These are phyloP conservation scores for Ogataea thermomethanolica DNA, from an alignment of 805 yeast genomes.

Conservation along the genomic window DNA sequence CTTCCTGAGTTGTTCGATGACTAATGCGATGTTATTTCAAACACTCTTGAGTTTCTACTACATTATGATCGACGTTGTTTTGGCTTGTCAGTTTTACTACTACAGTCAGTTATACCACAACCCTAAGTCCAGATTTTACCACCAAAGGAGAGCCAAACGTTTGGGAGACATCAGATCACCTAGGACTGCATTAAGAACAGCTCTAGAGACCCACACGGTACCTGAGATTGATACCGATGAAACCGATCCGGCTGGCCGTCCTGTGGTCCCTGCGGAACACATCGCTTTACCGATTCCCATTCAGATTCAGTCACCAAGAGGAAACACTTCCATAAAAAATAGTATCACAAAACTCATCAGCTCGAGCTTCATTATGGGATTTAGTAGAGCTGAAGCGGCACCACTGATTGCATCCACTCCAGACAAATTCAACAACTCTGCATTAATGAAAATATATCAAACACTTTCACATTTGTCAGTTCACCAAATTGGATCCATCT, in stretches of 20 bases:
- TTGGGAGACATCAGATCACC: conserved; percentile 23
- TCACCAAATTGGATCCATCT: conserved; percentile 24
- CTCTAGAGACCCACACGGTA: conserved; percentile 11
- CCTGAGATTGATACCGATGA: conserved; percentile 1
- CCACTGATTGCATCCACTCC: not conserved
- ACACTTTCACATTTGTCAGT: conserved; percentile 16
- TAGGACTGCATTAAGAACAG: conserved; percentile 21
- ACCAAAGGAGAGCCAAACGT: conserved; percentile 17
- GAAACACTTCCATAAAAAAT: conserved; percentile 3
- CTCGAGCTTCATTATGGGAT: conserved; percentile 30
- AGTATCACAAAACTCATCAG: conserved; percentile 25
- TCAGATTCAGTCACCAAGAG: not conserved
- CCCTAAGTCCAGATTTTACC: conserved; percentile 32
- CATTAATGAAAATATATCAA: conserved; percentile 18
- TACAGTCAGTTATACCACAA: conserved; percentile 39
- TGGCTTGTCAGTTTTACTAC: conserved; percentile 46
- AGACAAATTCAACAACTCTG: conserved; percentile 21
- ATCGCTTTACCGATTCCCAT: conserved; percentile 10
- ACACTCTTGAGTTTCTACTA: conserved; percentile 45
- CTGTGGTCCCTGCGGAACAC: conserved; percentile 7
- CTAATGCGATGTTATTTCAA: conserved; percentile 47
- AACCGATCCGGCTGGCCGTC: not conserved
- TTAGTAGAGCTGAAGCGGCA: conserved; percentile 28
- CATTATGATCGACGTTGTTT: conserved; percentile 44
- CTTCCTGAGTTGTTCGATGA: conserved; percentile 45